Base-by-base conservation (phyloP, 2,329 filamentous ascomycete genomes). In the Cladosporium sp. region DNA sequence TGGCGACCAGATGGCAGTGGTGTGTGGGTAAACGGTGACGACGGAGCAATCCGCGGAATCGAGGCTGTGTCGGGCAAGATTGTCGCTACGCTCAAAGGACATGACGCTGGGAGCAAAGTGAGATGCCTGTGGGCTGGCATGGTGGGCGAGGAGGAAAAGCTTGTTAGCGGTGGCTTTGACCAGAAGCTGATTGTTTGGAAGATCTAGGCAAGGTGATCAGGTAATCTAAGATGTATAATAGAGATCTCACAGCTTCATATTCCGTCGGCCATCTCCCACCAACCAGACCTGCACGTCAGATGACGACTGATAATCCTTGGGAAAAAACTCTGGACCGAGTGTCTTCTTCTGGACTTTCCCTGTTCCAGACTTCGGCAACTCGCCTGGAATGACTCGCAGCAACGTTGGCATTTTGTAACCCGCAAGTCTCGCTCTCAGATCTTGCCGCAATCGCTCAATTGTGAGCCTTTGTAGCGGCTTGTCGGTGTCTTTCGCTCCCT, bases 151-250 rank as follows among this genome's bases (percentile, higher is more conserved):
- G 52, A 60, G 18, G 82, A 84, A 64, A 74, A 77, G 65, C 61
- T 85, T 50, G 71, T 85, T 31, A 83, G 79, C 66, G 82, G 82
- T 19, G 83, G 81, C 1, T 85, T 85, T 66, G 82, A 85, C 68
- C 80, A 80, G 61, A 76, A 69, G 56, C 66, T 85, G 55, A 73
- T 84, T 56, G 65, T 84, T 33, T 85, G 82, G 82, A 72, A 66
- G 54, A 49, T 49, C 2, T 53, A 28, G 22, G 22, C 22, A 28
- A 7, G 22, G 5, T 28, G 22, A 28, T 28, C 5, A 28, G 4
- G 22, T 28, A 28, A 7, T 28, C 22, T 28, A 7, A 28, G 22
- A 5, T 5, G 7, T 28, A 28, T 28, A 28, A 5, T 7, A 7
- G 22, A 28, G 22, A 28, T 7, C n/a, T 38, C 11, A n/a, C n/a